A percentile compares a stretch with the other conserved stretches of the same genome.
Conservation (phyloP, 176 grass and related monocot species). For the Eragrostis nindensis region DNA sequence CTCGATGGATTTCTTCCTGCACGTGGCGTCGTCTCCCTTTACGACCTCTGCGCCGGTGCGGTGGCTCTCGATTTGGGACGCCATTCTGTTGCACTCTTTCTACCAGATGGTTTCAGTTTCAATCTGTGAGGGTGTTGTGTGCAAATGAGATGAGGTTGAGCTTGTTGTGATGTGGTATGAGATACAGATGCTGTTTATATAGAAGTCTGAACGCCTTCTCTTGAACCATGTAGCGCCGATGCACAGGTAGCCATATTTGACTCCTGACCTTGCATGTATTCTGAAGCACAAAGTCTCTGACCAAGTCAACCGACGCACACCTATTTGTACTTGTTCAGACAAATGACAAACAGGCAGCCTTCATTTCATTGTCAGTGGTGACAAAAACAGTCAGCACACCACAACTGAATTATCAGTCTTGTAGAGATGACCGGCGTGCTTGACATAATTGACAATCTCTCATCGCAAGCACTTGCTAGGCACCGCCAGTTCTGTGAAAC, state of each 20-base stretch:
- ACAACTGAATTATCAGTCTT: too few relatives aligned
- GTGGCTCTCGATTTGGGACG: neutral
- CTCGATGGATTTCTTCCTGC: slow-evolving; percentile 1
- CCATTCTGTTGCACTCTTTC: neutral
- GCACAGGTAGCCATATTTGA: neutral
- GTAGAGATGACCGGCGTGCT: too few relatives aligned
- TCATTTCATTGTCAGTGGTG: too few relatives aligned
- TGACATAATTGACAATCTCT: too few relatives aligned
- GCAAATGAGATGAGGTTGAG: neutral
- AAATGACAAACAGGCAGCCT: too few relatives aligned
- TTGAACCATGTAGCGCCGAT: neutral
- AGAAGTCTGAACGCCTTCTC: neutral
- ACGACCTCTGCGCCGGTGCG: neutral
- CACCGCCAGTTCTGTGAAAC: too few relatives aligned
- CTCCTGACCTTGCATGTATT: neutral
- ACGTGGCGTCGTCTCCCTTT: neutral
- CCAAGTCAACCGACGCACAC: neutral
- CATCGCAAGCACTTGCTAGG: too few relatives aligned
- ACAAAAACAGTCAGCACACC: too few relatives aligned
- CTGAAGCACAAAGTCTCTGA: neutral
- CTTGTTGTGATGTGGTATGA: neutral
- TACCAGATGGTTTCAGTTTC: neutral
- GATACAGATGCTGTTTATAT: neutral
- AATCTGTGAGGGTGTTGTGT: neutral
- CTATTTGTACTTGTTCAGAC: too few relatives aligned